Evolutionary conservation across 257 asterid genomes (phyloP).

Genomic region (Eucommia ulmoides): DNA sequence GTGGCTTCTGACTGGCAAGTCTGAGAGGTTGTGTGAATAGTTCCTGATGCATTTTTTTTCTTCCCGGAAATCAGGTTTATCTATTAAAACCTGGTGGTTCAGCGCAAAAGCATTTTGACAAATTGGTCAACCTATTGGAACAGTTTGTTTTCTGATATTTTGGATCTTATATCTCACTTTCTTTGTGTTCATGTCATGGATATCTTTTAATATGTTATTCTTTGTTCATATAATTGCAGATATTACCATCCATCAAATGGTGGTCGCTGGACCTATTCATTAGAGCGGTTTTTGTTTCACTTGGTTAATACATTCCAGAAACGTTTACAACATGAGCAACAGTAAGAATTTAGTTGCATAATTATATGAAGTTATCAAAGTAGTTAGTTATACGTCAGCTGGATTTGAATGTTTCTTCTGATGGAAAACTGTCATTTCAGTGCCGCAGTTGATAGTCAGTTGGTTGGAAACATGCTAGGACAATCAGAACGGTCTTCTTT

Average conservation of each 20-base stretch:
- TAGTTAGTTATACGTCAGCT: too few species aligned
- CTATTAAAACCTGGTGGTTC: slow-evolving; percentile 83
- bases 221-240: slow-evolving; percentile 25
- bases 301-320: slow-evolving; percentile 67
- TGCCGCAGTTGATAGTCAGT: slow-evolving; percentile 51
- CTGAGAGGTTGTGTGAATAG: neutral
- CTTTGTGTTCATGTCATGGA: slow-evolving; percentile 7
- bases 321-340: slow-evolving; percentile 84
- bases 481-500: slow-evolving; percentile 74
- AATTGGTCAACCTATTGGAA: slow-evolving; percentile 89
- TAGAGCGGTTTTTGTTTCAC: slow-evolving; percentile 78
- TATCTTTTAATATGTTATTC: slow-evolving; percentile 4
- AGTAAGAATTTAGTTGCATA: slow-evolving; percentile 32
- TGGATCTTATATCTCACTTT: slow-evolving; percentile 1
- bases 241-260: slow-evolving; percentile 99
- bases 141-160: slow-evolving; percentile 60
- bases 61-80: slow-evolving; percentile 78
- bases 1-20: neutral
- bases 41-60: slow-evolving; percentile 6
- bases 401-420: too few species aligned
- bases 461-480: too few species aligned
- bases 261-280: slow-evolving; percentile 93
- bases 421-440: too few species aligned
- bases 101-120: slow-evolving; percentile 64
- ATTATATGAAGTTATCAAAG: too few species aligned